Evolutionary conservation across 768 basidiomycete species (phyloP), one percentile per base, ranked within the genome.

Genomic region (Russula brevipes): DNA sequence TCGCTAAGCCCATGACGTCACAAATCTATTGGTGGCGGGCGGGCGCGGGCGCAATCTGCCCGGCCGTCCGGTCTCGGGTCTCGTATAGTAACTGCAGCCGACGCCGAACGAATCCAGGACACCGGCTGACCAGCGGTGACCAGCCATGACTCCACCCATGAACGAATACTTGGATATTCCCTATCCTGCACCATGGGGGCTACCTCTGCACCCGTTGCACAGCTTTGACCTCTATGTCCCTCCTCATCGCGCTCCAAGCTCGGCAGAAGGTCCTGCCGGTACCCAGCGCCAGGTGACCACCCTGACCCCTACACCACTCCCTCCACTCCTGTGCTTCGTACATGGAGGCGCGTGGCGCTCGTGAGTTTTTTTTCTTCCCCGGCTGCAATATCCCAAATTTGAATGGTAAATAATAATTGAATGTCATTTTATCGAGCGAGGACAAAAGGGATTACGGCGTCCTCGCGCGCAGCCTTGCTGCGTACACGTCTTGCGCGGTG

Each of bases 321-420:
- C 55, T 11, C 77, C 80, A n/a, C 72, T 91, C 47, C 70, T 91
- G 44, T 83, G 84, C 69, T 92, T 91, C 69, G 76, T 92, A 35
- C 91, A 91, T 68, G 91, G 91, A 36, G 91, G 91, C 39, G 91
- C 91, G 30, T 94, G 91, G 91, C 77, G 84, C 69, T 72, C 83
- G 90, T 90, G 70, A 77, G 87, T 70, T 39, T 39, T 2, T 39
- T 39, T 39, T 2, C 3, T 39, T 39, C 11, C 10, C 11, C 11
- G 7, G 38, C 38, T 7, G 7, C 38, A 6, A 39, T 11, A 39
- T 39, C 38, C 38, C 1, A 24, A 24, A 24, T 24, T 50, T n/a
- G n/a, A n/a, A n/a, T n/a, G n/a, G n/a, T n/a, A 30, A 31, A 17
- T n/a, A n/a, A n/a, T 45, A 5, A 4, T 17, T 17, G 6, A 17